Conservation (phyloP, 805 yeast genomes). For the Metschnikowia kunwiensis region DNA sequence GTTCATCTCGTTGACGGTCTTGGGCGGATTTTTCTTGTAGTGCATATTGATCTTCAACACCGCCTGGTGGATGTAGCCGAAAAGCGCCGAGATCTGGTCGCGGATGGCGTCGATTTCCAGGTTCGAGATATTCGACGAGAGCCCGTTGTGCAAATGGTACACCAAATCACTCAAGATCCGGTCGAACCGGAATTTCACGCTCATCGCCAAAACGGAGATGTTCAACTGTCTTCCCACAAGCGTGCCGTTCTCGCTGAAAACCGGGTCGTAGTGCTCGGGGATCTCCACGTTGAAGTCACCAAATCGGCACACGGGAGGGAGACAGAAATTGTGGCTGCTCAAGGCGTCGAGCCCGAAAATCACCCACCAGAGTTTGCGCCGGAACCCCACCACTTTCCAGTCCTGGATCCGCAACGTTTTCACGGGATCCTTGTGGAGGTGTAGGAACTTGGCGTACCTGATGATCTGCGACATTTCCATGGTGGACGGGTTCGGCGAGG, state of each 20-base stretch:
- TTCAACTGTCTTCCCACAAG: constrained; percentile 37
- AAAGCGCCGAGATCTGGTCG: constrained; percentile 47
- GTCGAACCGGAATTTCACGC: constrained; percentile 52
- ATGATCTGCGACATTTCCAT: constrained; percentile 55
- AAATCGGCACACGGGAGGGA: constrained; percentile 50
- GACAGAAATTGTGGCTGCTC: constrained; percentile 52
- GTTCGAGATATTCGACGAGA: constrained; percentile 40
- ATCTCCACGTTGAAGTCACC: constrained; percentile 57
- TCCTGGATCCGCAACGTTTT: constrained; percentile 48
- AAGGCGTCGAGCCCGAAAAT: constrained; percentile 57
- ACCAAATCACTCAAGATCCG: constrained; percentile 53
- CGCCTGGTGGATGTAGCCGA: constrained; percentile 48
- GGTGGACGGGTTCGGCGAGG: constrained; percentile 54
- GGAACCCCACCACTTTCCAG: constrained; percentile 46
- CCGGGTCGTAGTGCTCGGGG: constrained; percentile 47
- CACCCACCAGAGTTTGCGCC: constrained; percentile 67
- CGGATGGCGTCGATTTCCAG: constrained; percentile 45
- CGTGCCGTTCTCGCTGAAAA: constrained; percentile 26
- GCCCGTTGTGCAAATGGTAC: constrained; percentile 47
- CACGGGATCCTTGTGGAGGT: constrained; percentile 60
- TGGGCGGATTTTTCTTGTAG: constrained; percentile 36
- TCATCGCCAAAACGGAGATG: constrained; percentile 47
- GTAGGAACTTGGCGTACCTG: constrained; percentile 53
- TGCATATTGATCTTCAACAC: constrained; percentile 37
- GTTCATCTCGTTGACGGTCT: constrained; percentile 40